Evolutionary conservation across 306 rosid genomes (phyloP).

Genomic region (Calophaca sinica): DNA sequence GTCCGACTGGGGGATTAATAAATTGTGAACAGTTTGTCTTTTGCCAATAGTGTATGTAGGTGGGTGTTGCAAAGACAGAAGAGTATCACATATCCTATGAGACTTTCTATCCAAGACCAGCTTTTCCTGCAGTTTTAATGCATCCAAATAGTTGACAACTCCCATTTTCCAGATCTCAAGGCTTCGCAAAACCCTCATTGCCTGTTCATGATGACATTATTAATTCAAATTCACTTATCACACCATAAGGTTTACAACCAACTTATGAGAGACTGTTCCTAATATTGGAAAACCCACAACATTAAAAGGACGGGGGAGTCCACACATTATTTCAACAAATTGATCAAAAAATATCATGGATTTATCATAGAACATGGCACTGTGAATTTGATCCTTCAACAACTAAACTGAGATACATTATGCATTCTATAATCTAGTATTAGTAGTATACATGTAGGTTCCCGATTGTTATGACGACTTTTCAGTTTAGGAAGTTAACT

Average conservation of each 20-base stretch:
- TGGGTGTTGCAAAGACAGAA: conserved; percentile 52
- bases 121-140: conserved; percentile 52
- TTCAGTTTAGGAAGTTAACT: too few species aligned
- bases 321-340: background rate
- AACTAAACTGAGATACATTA: background rate
- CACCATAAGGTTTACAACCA: background rate
- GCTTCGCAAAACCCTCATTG: conserved; percentile 64
- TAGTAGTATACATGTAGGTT: background rate
- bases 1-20: conserved; percentile 70
- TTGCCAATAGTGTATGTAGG: conserved; percentile 91
- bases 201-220: conserved; percentile 53
- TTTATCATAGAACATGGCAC: background rate
- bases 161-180: conserved; percentile 94
- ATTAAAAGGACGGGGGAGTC: background rate
- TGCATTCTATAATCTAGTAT: conserved; percentile 19
- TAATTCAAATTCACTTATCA: conserved; percentile 11
- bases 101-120: conserved; percentile 63
- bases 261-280: conserved; percentile 10
- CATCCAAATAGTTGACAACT: conserved; percentile 56
- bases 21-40: conserved; percentile 77
- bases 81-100: conserved; percentile 33
- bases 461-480: background rate
- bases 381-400: conserved; percentile 1
- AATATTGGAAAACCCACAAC: background rate
- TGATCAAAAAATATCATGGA: background rate